Base-by-base conservation (phyloP, 2,329 filamentous ascomycete species). In the Grosmannia huntii region DNA sequence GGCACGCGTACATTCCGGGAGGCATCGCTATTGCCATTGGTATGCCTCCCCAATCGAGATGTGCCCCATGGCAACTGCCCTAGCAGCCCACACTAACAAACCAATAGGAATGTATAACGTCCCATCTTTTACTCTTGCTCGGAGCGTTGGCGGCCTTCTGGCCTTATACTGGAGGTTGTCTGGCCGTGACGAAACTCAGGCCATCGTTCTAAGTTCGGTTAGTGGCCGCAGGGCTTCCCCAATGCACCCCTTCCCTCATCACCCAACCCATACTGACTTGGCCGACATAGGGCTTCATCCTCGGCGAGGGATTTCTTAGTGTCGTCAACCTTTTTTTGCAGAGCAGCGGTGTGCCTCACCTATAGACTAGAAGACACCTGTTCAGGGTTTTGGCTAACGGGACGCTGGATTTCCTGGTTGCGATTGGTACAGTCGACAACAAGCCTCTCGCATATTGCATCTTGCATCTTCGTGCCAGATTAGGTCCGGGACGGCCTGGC, bases 1-100 rank as follows among this genome's bases (percentile, higher is more conserved):
- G 89, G 90, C 79, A 87, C 65, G 75, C 83, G 2, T 88, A 83
- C 68, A 77, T 99, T 14, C 94, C 94, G 0, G 92, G 94, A 7
- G 94, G 94, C 0, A 96, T 99, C 66, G 92, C 94, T 3, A 92
- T 99, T 23, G 94, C 94, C 46, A 90, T 96, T 66, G 91, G 86
- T 86, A 72, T 70, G 41, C 6, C 55, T 3, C 27, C 10, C 36
- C 21, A 9, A 9, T 28, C 5, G 4, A 7, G 14, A 14, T 9
- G 7, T 36, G 7, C n/a, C 36, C 23, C 25, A 9, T 55, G 6
- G 25, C 6, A 28, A 23, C 28, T 11, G 31, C 23, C 6, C 4
- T 1, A 3, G 11, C 25, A 33, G 33, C 7, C 33, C 10, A 2
- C 14, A 23, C 14, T 46, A 33, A 50, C 38, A 25, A 19, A 3